These are phyloP conservation scores for Nannizziopsis arthrosporioides DNA, from an alignment of 2,329 filamentous ascomycete species.

Conservation along the genomic window DNA sequence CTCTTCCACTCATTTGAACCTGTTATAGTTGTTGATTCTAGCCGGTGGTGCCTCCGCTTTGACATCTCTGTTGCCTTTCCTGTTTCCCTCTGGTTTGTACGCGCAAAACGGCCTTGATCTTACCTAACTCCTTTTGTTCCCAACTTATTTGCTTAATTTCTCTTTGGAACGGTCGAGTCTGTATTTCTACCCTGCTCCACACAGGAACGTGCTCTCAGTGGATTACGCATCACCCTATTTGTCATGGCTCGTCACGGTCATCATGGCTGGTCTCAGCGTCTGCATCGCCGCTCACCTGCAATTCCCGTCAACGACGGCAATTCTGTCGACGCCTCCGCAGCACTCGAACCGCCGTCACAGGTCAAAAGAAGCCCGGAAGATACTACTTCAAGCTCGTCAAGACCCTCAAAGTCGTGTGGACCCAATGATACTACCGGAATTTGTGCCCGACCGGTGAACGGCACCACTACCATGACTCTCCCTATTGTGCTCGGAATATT, in stretches of 20 bases:
- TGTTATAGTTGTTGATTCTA: no score
- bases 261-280: neutral
- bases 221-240: no score
- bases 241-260: neutral
- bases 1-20: neutral
- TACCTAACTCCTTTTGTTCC: no score
- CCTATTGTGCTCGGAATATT: slow-evolving; percentile 58
- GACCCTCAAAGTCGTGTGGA: slow-evolving; percentile 15
- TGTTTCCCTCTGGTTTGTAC: no score
- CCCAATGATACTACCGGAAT: slow-evolving; percentile 19
- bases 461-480: slow-evolving; percentile 45
- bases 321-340: neutral
- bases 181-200: no score
- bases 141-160: no score
- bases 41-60: no score
- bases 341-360: slow-evolving; percentile 4
- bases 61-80: no score
- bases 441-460: slow-evolving; percentile 51
- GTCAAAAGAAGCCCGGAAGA: slow-evolving; percentile 10
- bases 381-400: neutral
- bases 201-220: neutral
- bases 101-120: no score
- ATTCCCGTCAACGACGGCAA: neutral
- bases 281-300: slow-evolving; percentile 1
- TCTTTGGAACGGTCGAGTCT: no score